phyloP scores from a whole-genome alignment of 169 alveolate genomes.

The Plasmodium relictum region DNA sequence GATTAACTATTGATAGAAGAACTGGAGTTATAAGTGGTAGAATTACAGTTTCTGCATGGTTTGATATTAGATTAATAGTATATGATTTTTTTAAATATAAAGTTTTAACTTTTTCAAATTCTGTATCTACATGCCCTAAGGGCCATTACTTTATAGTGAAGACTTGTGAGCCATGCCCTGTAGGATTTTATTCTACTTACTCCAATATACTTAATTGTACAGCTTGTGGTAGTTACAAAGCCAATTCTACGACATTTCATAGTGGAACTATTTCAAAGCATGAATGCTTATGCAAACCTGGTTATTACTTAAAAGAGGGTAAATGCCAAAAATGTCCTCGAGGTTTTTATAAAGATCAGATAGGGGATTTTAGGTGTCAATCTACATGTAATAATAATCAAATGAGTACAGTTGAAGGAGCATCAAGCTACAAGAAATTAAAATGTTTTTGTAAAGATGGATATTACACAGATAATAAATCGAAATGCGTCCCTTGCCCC shows the following conservation, averaged over 20 bases:
- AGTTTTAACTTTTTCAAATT: constrained; percentile 8
- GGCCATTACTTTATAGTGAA: constrained; percentile 80
- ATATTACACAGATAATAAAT: constrained; percentile 48
- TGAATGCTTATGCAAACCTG: constrained; percentile 85
- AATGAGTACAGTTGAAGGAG: constrained; percentile 60
- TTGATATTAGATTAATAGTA: constrained; percentile 38
- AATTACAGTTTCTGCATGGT: constrained; percentile 13
- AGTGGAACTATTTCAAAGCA: constrained; percentile 81
- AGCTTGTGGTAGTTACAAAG: constrained; percentile 76
- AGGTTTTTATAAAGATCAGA: constrained; percentile 78
- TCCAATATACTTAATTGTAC: constrained; percentile 28
- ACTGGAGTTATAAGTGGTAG: constrained; percentile 47
- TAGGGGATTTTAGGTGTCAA: constrained; percentile 71
- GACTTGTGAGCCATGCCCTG: constrained; percentile 84
- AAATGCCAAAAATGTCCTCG: constrained; percentile 50
- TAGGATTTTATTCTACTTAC: constrained; percentile 81
- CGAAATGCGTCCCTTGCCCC: constrained; percentile 78
- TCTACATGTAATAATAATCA: constrained; percentile 47
- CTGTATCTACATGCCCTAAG: constrained; percentile 80
- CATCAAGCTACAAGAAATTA: constrained; percentile 76
- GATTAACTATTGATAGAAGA: neutral
- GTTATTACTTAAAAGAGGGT: constrained; percentile 59
- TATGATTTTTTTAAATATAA: constrained; percentile 57
- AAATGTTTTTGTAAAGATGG: constrained; percentile 81
- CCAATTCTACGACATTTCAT: constrained; percentile 76